Base-by-base conservation (phyloP, 2,329 filamentous ascomycete species). In the Alternaria alternata region DNA sequence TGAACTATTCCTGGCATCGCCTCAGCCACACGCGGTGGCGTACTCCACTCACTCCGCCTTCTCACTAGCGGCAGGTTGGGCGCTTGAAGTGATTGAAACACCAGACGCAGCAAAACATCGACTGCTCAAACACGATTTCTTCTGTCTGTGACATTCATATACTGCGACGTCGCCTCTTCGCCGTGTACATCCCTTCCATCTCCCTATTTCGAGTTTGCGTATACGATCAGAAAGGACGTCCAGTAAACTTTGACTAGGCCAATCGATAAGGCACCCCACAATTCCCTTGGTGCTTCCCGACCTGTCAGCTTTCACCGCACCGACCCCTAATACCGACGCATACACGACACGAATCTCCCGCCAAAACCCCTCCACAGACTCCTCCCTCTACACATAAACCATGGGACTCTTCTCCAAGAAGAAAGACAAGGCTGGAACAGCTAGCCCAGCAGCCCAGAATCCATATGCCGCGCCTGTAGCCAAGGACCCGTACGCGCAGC, bases 331-430 rank as follows among this genome's bases (percentile, higher is more conserved):
- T 41, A 24, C 30, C 14, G 24, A 14, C 36, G 24, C 46, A 6
- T 49, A 49, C 20, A 38, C 32, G 46, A 49, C 32, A 36, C 46
- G 46, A 49, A 22, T 36, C 32, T 24, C 30, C 38, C n/a, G 6
- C 41, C 2, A 42, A 7, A n/a, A 8, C 5, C n/a, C 20, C 16
- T 22, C 38, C 46, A 30, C 24, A 51, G n/a, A 39, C 41, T 32
- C 9, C 26, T 24, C 38, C 32, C 24, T 42, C 54, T 32, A 56
- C 48, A 52, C 42, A 22, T 47, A 60, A 58, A 74, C 43, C 38
- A 82, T 82, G 81, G 80, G 81, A 39, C 81, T 87, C 67, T 76
- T 81, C 51, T 87, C 86, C 74, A 84, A 80, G 66, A 88, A 88
- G 74, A 83, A 81, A 63, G 81, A 81, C 65, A 82, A 80, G 63